phyloP scores from a whole-genome alignment of 2,329 filamentous ascomycete species.

The Albifimbria verrucaria region DNA sequence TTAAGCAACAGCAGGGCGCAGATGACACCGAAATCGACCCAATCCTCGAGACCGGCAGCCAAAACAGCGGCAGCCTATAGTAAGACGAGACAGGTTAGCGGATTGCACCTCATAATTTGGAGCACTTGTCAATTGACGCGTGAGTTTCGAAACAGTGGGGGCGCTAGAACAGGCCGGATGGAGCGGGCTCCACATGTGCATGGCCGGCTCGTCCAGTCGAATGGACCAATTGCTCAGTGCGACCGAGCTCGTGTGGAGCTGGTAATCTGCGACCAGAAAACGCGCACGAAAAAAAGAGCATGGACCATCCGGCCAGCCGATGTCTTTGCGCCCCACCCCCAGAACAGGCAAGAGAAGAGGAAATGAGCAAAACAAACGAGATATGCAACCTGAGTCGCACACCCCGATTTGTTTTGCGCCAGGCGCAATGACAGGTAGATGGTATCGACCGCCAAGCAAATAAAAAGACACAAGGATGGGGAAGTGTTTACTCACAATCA shows the following conservation, averaged over 20 bases:
- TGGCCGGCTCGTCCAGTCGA: slow-evolving; percentile 13
- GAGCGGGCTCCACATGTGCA: slow-evolving; percentile 21
- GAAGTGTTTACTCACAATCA: slow-evolving; percentile 71
- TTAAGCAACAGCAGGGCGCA: slow-evolving; percentile 80
- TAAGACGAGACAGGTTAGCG: slow-evolving; percentile 20
- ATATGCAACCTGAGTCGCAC: background rate
- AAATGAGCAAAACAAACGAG: slow-evolving; percentile 16
- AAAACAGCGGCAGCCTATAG: slow-evolving; percentile 68
- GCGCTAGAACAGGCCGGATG: slow-evolving; percentile 14
- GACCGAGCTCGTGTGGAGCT: slow-evolving; percentile 29
- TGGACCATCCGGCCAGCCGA: background rate
- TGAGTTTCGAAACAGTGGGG: slow-evolving; percentile 16
- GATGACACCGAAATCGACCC: slow-evolving; percentile 93
- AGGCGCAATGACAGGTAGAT: background rate
- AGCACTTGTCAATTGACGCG: slow-evolving; percentile 5
- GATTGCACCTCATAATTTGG: slow-evolving; percentile 9
- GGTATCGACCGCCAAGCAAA: background rate
- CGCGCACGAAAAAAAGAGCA: slow-evolving; percentile 4
- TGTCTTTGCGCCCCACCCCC: slow-evolving; percentile 3
- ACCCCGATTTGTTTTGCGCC: background rate
- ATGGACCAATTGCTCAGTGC: slow-evolving; percentile 22
- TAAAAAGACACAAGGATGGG: slow-evolving; percentile 3
- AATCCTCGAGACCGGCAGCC: slow-evolving; percentile 79
- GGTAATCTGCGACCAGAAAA: slow-evolving; percentile 23
- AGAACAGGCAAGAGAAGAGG: slow-evolving; percentile 16